Evolutionary conservation across 495 filamentous ascomycete genomes (phyloP), one percentile per base, ranked within the genome.

Genomic region (Terfezia boudieri): DNA sequence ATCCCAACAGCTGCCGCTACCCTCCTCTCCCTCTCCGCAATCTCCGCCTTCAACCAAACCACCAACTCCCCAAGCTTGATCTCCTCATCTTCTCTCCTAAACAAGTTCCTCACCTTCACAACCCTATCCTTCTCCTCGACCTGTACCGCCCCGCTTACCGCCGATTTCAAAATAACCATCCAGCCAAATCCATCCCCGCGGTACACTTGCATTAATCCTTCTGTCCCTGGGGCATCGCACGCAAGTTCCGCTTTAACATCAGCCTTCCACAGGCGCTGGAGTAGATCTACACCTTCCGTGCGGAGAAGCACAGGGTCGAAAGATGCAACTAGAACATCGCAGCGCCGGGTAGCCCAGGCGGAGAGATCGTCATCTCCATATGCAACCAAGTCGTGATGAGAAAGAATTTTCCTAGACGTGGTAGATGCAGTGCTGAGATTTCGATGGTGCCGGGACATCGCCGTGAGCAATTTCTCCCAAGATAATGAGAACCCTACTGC

Each of bases 401-500:
- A 48, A 48, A 12, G 37, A 48, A 43, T 49, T 20, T 51, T 50
- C 22, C 16, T 35, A 23, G 50, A 62, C 38, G 55, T 62, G 11
- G 17, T 37, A 53, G n/a, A 59, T 60, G 11, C 49, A 53, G 49
- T 56, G 61, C 14, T 56, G 55, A 26, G 58, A 57, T 26, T 56
- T 32, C 57, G 59, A 41, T 64, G 63, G 36, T 61, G 64, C 57
- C 80, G 68, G 55, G 73, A 62, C 81, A 87, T 79, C 43, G 75
- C 72, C 7, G 71, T 73, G 54, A 78, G 75, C 11, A 89, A 72
- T 57, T 81, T 78, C 60, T 94, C 87, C 77, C 85, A 94, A 26
- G 84, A 84, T 37, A 98, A 70, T 59, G 89, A 89, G 63, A 95
- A 92, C 3, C 90, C 90, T 38, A 96, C 90, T 9, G 84, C 89